Evolutionary conservation across 2,329 filamentous ascomycete genomes (phyloP).

Genomic region (Colletotrichum tamarilloi): DNA sequence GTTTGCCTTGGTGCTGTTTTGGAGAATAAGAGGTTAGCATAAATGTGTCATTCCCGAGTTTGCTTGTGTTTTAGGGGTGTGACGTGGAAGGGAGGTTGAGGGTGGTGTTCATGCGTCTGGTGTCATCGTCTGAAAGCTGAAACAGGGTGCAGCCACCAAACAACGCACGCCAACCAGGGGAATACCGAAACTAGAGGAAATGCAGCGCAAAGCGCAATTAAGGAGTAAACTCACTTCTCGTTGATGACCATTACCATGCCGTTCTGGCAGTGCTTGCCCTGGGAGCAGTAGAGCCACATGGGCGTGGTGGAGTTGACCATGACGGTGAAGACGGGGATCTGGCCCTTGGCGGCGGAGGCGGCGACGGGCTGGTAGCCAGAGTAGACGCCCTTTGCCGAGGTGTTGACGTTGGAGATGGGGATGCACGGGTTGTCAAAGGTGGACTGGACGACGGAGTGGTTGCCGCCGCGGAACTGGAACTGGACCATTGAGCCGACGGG

Average conservation of each 20-base stretch:
- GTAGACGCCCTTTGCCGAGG: slow-evolving; percentile 69
- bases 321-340: slow-evolving; percentile 77
- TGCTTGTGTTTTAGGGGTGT: neutral
- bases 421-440: slow-evolving; percentile 78
- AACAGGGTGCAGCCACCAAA: slow-evolving; percentile 3
- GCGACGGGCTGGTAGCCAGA: slow-evolving; percentile 75
- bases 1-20: slow-evolving; percentile 59
- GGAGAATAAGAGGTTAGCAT: slow-evolving; percentile 18
- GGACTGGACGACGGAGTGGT: slow-evolving; percentile 85
- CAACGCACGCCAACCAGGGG: neutral
- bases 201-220: too few relatives aligned
- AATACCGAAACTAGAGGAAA: too few relatives aligned
- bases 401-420: slow-evolving; percentile 65
- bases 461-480: slow-evolving; percentile 74
- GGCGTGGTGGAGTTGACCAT: slow-evolving; percentile 76
- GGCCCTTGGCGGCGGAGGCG: slow-evolving; percentile 58
- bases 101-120: slow-evolving; percentile 7
- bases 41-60: neutral
- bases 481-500: slow-evolving; percentile 72
- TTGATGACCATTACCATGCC: slow-evolving; percentile 85
- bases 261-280: slow-evolving; percentile 77
- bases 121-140: slow-evolving; percentile 32
- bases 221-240: slow-evolving; percentile 66
- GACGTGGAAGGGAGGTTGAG: neutral
- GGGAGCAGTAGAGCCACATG: slow-evolving; percentile 83